These are phyloP conservation scores for Plectosphaerella cucumerina DNA, from an alignment of 2,329 filamentous ascomycete species.

Conservation along the genomic window DNA sequence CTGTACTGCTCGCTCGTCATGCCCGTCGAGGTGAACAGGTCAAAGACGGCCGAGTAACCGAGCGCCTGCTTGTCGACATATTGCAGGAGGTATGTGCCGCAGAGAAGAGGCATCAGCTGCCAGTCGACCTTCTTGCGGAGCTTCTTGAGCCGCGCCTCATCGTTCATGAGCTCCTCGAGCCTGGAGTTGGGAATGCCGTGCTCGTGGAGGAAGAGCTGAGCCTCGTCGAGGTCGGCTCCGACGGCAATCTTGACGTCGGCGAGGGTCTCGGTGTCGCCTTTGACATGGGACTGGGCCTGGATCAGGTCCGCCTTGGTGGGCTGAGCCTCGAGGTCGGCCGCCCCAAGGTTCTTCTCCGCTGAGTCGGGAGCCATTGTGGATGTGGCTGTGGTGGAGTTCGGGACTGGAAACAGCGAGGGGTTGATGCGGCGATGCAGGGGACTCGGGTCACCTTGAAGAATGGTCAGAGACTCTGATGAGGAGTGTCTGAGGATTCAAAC, in stretches of 20 bases:
- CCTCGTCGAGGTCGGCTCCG: slow-evolving; percentile 37
- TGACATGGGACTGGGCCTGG: not conserved
- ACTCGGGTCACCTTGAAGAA: too few species aligned
- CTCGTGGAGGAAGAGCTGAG: slow-evolving; percentile 42
- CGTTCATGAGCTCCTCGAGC: slow-evolving; percentile 38
- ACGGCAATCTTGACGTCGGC: not conserved
- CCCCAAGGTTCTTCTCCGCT: not conserved
- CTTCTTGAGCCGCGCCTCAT: slow-evolving; percentile 24
- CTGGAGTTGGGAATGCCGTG: slow-evolving; percentile 38
- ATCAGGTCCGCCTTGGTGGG: not conserved
- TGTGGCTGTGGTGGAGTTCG: too few species aligned
- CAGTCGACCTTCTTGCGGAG: slow-evolving; percentile 43
- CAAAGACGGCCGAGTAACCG: slow-evolving; percentile 12
- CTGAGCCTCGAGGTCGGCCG: not conserved
- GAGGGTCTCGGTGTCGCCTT: not conserved
- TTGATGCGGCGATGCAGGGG: too few species aligned
- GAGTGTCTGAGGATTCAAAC: too few species aligned
- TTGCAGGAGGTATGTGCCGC: slow-evolving; percentile 26
- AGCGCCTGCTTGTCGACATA: slow-evolving; percentile 8
- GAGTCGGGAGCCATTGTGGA: not conserved
- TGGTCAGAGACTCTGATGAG: too few species aligned
- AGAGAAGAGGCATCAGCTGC: slow-evolving; percentile 46
- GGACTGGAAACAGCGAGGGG: too few species aligned
- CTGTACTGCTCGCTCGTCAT: slow-evolving; percentile 25
- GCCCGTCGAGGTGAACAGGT: slow-evolving; percentile 20